phyloP scores from a whole-genome alignment of 2,329 filamentous ascomycete genomes.

The Myriangium duriaei region DNA sequence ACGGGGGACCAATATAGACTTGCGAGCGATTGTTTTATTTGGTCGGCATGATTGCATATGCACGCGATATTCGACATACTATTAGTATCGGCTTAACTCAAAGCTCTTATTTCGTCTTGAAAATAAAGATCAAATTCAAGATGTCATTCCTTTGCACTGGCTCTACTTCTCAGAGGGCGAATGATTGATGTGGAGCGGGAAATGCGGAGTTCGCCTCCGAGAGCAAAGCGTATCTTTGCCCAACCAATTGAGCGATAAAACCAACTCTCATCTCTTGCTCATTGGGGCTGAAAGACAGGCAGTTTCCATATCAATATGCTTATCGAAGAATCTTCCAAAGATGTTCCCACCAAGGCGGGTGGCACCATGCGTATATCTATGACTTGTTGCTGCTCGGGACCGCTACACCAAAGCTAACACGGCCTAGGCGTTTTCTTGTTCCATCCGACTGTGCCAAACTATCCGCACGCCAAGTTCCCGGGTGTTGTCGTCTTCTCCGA shows the following conservation, averaged over 20 bases:
- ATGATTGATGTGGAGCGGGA: too few relatives aligned
- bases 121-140: too few relatives aligned
- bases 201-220: not conserved
- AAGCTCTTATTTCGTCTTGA: too few relatives aligned
- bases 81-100: too few relatives aligned
- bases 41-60: too few relatives aligned
- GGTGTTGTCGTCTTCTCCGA: conserved; percentile 83
- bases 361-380: conserved; percentile 45
- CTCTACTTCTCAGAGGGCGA: too few relatives aligned
- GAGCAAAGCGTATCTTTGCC: not conserved
- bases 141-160: too few relatives aligned
- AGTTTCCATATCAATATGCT: conserved; percentile 41
- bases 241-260: not conserved
- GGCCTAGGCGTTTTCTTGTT: conserved; percentile 71
- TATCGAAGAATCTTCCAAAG: conserved; percentile 45
- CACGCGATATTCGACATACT: too few relatives aligned
- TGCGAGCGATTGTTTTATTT: too few relatives aligned
- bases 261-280: not conserved
- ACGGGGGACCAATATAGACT: too few relatives aligned
- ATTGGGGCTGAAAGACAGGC: not conserved
- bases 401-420: conserved; percentile 5
- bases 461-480: conserved; percentile 80
- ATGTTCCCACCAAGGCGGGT: conserved; percentile 47
- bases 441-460: conserved; percentile 71
- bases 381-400: not conserved